Evolutionary conservation across 1,284 basidiomycete genomes (phyloP).

Genomic region (Tilletia caries): DNA sequence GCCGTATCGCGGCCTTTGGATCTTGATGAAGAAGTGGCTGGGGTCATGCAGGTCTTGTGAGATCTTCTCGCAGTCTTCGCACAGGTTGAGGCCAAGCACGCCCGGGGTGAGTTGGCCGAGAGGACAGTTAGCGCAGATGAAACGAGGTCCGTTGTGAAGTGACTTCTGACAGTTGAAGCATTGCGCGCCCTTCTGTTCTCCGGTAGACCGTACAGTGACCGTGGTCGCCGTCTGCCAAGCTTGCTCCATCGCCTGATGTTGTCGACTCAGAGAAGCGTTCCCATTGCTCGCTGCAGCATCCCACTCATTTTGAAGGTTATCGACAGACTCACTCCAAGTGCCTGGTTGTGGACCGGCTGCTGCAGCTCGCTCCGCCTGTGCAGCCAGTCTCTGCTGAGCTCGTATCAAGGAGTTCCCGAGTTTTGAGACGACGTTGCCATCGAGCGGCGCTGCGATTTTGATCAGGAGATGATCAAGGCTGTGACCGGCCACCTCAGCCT

Average conservation of each 20-base stretch:
- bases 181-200: not conserved
- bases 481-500: not conserved
- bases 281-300: not conserved
- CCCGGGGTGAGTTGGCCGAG: constrained; percentile 11
- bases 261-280: not conserved
- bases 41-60: constrained; percentile 24
- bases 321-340: not conserved
- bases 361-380: constrained; percentile 1
- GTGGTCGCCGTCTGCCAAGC: not conserved
- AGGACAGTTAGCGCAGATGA: constrained; percentile 24
- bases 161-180: constrained; percentile 10
- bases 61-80: constrained; percentile 17
- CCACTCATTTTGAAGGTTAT: constrained; percentile 1
- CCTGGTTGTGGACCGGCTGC: not conserved
- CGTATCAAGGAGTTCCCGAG: not conserved
- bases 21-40: constrained; percentile 27
- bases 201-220: not conserved
- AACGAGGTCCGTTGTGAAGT: constrained; percentile 14
- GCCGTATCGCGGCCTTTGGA: not conserved
- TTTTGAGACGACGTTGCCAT: not conserved
- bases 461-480: constrained; percentile 1
- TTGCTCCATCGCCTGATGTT: not conserved
- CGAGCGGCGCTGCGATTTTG: constrained; percentile 12
- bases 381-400: constrained; percentile 11
- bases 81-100: constrained; percentile 20